These are phyloP conservation scores for Syncephalastrum monosporum DNA, from an alignment of 371 early-diverging fungal species.

Conservation along the genomic window DNA sequence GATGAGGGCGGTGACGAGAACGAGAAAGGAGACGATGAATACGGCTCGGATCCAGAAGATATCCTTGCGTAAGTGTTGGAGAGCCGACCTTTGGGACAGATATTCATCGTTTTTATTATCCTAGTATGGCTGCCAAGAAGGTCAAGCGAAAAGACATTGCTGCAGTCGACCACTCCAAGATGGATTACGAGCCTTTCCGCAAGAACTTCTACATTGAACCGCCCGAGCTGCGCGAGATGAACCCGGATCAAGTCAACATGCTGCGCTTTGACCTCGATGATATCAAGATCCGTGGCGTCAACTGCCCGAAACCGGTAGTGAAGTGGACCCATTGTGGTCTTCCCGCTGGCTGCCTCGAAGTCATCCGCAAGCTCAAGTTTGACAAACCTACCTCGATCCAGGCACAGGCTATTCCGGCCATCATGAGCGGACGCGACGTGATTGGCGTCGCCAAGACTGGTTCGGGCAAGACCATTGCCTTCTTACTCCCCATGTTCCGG, in stretches of 20 bases:
- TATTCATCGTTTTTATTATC: not conserved
- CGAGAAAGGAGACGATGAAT: slow-evolving; percentile 33
- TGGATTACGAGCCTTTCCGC: slow-evolving; percentile 87
- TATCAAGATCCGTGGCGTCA: slow-evolving; percentile 87
- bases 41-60: slow-evolving; percentile 69
- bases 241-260: slow-evolving; percentile 81
- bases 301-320: slow-evolving; percentile 91
- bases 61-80: slow-evolving; percentile 64
- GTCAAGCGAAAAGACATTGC: slow-evolving; percentile 92
- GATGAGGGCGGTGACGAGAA: slow-evolving; percentile 53
- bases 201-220: slow-evolving; percentile 98
- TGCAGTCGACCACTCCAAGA: slow-evolving; percentile 83
- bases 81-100: not conserved
- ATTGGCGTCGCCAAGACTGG: slow-evolving; percentile 99
- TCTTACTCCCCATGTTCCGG: slow-evolving; percentile 94
- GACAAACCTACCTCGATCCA: slow-evolving; percentile 94
- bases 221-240: slow-evolving; percentile 82
- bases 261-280: slow-evolving; percentile 87
- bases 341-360: slow-evolving; percentile 66
- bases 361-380: slow-evolving; percentile 83
- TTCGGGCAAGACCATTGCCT: slow-evolving; percentile 97
- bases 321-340: slow-evolving; percentile 97
- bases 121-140: slow-evolving; percentile 73
- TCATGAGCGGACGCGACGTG: slow-evolving; percentile 96
- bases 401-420: slow-evolving; percentile 97